Evolutionary conservation across 2,329 filamentous ascomycete species (phyloP).

Genomic region (Hypoxylon sp.): DNA sequence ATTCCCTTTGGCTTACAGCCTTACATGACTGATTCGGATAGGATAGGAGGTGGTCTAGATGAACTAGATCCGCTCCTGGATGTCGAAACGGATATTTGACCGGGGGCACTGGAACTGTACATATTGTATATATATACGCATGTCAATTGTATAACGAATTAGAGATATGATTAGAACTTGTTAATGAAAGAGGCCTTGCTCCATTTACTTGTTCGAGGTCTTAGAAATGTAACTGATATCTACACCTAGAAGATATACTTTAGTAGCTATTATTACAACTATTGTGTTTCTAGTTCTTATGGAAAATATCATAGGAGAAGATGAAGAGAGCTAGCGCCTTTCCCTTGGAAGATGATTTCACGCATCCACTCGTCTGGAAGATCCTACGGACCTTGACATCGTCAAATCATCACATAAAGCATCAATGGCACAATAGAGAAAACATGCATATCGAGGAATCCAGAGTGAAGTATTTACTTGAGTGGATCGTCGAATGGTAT

Average conservation of each 20-base stretch:
- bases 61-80: constrained; percentile 27
- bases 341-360: no score
- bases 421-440: neutral
- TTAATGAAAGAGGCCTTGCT: neutral
- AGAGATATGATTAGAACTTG: constrained; percentile 16
- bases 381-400: neutral
- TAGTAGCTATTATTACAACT: neutral
- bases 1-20: constrained; percentile 46
- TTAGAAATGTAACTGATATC: neutral
- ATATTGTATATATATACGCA: constrained; percentile 36
- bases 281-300: neutral
- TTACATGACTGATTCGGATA: constrained; percentile 51
- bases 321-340: no score
- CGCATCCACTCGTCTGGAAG: no score
- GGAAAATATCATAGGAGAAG: neutral
- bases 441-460: constrained; percentile 1
- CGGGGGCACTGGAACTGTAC: constrained; percentile 12
- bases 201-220: neutral
- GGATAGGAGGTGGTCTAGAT: constrained; percentile 43
- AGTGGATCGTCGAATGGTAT: constrained; percentile 16
- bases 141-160: constrained; percentile 31
- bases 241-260: neutral
- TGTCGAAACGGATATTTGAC: constrained; percentile 26
- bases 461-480: constrained; percentile 33
- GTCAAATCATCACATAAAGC: neutral